phyloP scores from a whole-genome alignment of 2,329 filamentous ascomycete genomes.

The Venturia aucupariae region DNA sequence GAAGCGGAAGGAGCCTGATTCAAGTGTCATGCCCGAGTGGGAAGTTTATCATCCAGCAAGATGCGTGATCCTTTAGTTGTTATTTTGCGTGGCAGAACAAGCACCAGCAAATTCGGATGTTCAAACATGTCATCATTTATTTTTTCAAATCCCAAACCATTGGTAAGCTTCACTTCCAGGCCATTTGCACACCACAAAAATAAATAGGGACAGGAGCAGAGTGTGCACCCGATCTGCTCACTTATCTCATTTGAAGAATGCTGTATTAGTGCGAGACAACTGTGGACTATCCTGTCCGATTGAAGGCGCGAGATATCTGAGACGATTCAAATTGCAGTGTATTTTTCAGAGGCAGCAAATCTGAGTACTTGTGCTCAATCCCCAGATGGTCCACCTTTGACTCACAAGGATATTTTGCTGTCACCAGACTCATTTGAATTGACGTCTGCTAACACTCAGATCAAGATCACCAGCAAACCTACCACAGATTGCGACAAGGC shows the following conservation, averaged over 20 bases:
- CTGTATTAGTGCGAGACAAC: too few relatives aligned
- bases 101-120: not conserved
- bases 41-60: constrained; percentile 5
- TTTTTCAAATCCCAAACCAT: not conserved
- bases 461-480: not conserved
- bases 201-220: not conserved
- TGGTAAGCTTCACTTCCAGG: not conserved
- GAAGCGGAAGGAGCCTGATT: not conserved
- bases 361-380: too few relatives aligned
- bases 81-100: not conserved
- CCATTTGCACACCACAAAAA: not conserved
- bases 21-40: constrained; percentile 6
- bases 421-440: too few relatives aligned
- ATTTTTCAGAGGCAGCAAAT: too few relatives aligned
- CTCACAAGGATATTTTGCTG: not conserved
- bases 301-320: too few relatives aligned
- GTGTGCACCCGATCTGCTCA: not conserved
- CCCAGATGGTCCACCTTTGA: too few relatives aligned
- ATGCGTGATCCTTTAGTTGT: not conserved
- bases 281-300: too few relatives aligned
- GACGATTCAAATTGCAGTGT: too few relatives aligned
- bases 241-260: not conserved
- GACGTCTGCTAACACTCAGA: not conserved
- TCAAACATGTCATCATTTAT: not conserved
- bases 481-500: not conserved